Base-by-base conservation (phyloP, 169 alveolate genomes). In the Plasmodium falciparum region DNA sequence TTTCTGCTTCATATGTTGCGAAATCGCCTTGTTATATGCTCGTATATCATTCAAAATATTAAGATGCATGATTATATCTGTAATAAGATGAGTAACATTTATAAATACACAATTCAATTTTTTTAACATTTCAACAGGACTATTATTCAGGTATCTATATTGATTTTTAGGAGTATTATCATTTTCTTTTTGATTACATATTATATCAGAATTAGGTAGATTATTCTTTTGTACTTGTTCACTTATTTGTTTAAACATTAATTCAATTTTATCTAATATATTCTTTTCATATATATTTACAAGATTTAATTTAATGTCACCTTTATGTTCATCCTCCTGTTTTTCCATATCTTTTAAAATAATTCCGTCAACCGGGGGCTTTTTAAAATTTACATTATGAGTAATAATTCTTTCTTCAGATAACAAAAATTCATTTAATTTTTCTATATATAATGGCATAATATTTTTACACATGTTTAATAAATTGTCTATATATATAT, bases 11-110 rank as follows among this genome's bases (percentile, higher is more conserved):
- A 61, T 12, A 72, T 61, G 15, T 47, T 86, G 86, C 3, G 63
- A 33, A 50, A 72, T 9, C 3, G 92, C 92, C 63, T 70, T 73
- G 24, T 86, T 86, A 71, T 86, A 86, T 4, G 88, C 73, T 43
- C 73, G 62, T 86, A 86, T 86, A 56, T 86, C 92, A 58, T 86
- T 71, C 88, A 86, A 43, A 9, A 86, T 86, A 75, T 86, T 86
- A 59, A 66, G 71, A 49, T 72, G 88, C 8, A 86, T n/a, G 26
- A 45, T 71, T 3, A 86, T 86, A 61, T 86, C 92, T 8, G 92
- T 86, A 22, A 86, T 39, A 11, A 86, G 43, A 45, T 71, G 49
- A 29, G 62, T 20, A 50, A 86, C 11, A 15, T 71, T 72, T 43
- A 33, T 71, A 72, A 71, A 86, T 62, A 52, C 45, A 20, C 12